Evolutionary conservation across 176 grass and related monocot species (phyloP).

Genomic region (Musa troglodytarum): DNA sequence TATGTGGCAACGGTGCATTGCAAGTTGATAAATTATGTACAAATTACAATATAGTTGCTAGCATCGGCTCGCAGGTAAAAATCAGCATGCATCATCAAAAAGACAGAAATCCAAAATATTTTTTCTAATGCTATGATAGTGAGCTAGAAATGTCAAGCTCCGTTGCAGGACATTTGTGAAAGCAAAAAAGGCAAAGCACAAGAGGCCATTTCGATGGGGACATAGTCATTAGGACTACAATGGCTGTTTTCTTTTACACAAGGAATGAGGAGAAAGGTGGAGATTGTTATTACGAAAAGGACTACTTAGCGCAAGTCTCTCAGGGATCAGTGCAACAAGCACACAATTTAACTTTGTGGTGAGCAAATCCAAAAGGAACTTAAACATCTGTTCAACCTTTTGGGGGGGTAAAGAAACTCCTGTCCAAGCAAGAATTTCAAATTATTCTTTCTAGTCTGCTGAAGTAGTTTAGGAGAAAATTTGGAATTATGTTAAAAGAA

Average conservation of each 20-base stretch:
- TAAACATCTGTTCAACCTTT: background rate
- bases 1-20: background rate
- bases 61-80: too few species aligned
- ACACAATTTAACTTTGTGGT: background rate
- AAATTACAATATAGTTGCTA: background rate
- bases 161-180: too few species aligned
- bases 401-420: background rate
- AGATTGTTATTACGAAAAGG: too few species aligned
- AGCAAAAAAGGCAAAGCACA: too few species aligned
- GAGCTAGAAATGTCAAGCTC: too few species aligned
- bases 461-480: background rate
- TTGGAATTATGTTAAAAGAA: background rate
- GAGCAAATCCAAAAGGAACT: background rate
- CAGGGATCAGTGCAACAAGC: background rate
- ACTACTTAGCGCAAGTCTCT: background rate
- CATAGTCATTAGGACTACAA: too few species aligned
- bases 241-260: too few species aligned
- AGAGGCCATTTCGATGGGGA: too few species aligned
- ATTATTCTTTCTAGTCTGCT: background rate
- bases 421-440: background rate
- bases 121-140: background rate
- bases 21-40: background rate
- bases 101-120: background rate
- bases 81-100: background rate
- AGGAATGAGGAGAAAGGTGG: too few species aligned